Evolutionary conservation across 495 filamentous ascomycete species (phyloP), one percentile per base, ranked within the genome.

Genomic region (Penicillium malachiteum): DNA sequence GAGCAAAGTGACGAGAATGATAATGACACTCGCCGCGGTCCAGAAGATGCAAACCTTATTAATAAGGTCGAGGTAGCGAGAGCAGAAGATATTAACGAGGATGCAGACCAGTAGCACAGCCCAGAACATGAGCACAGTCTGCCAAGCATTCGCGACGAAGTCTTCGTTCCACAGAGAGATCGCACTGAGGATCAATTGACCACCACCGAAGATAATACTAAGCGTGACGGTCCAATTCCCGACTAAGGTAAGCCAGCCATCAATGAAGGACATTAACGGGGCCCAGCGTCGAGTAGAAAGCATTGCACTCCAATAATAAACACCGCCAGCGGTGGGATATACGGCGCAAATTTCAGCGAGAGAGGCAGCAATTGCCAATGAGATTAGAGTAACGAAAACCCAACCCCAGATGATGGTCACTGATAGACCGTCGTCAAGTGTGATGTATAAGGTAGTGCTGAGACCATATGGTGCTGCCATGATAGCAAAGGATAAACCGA

Each of bases 251-350:
- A 91, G 78, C 87, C 88, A 91, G 21, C 88, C 88, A 11, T 86
- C 87, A 14, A 85, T 82, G 73, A 85, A 91, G 12, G 80, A 84
- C 55, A 90, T 77, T 43, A 86, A 65, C 6, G 83, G 82, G 5
- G 81, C 84, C 81, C 81, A 89, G 52, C 70, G 69, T 50, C 68
- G 74, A 52, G 74, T 74, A 1, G 74, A 71, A 16, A 81, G 75
- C 67, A 87, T 86, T 7, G 87, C 86, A 11, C 85, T 87, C 88
- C 87, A 91, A 69, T 89, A 85, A 57, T 90, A 90, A 50, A 88
- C 85, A 7, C 86, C 86, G 34, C 81, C 80, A 44, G 81, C 77
- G 14, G 86, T 90, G 7, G 88, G 88, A 59, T 85, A 90, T 6
- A 87, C 88, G 31, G 83, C 83, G 48, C 88, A 77, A 65, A 90